A percentile compares a stretch with the other conserved stretches of the same genome.
Conservation (phyloP, 805 yeast species). For the Hanseniaspora nectarophila region DNA sequence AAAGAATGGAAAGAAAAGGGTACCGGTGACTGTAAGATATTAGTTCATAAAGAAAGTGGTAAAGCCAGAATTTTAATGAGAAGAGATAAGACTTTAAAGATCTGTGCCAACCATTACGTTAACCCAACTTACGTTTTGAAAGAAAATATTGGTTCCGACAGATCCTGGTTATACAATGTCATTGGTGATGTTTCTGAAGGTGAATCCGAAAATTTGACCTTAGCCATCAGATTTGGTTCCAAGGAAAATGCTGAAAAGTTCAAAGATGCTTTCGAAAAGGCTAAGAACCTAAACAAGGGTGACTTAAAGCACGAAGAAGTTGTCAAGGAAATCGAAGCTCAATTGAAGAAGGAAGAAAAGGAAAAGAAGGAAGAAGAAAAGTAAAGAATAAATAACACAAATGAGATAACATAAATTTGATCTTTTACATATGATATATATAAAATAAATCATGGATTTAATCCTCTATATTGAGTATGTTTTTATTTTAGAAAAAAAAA, state of each 20-base stretch:
- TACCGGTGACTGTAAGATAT: constrained; percentile 93
- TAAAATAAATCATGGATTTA: background rate
- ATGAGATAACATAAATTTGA: background rate
- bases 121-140: constrained; percentile 69
- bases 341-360: constrained; percentile 13
- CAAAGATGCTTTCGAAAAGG: constrained; percentile 81
- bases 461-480: background rate
- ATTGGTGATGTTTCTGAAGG: constrained; percentile 94
- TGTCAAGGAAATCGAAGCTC: constrained; percentile 7
- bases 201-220: constrained; percentile 86
- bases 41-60: constrained; percentile 69
- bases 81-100: constrained; percentile 95
- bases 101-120: constrained; percentile 93
- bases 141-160: constrained; percentile 92
- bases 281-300: constrained; percentile 57
- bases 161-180: constrained; percentile 95
- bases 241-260: constrained; percentile 90
- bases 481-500: too few relatives aligned
- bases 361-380: constrained; percentile 12
- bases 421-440: background rate
- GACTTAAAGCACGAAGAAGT: constrained; percentile 9
- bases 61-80: constrained; percentile 93
- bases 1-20: constrained; percentile 99
- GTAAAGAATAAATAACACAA: background rate
- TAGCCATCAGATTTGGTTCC: constrained; percentile 89